Base-by-base conservation (phyloP, 2,329 filamentous ascomycete species). In the Exophiala viscosa region DNA sequence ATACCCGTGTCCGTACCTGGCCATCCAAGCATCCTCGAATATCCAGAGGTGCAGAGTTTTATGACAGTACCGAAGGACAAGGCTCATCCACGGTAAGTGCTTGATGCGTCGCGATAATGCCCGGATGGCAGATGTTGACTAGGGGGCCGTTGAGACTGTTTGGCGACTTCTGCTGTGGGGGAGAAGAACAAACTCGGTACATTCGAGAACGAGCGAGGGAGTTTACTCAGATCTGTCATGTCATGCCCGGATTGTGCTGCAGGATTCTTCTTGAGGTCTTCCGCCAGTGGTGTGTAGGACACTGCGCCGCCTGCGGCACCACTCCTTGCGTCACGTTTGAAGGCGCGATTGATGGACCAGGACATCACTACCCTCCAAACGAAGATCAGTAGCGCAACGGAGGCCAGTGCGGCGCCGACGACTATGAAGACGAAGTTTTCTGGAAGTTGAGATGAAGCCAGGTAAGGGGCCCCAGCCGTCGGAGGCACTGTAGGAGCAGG, bases 351-450 rank as follows among this genome's bases (percentile, higher is more conserved):
- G 53, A 99, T 82, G 38, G 92, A 87, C 80, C 90, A 95, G 55
- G 88, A 90, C 54, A 96, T 84, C 50, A 96, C 80, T 45, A 80
- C 85, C 55, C 92, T 88, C 93, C 93, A 99, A 52, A 87, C 78
- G 10, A 99, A 78, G 40, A 97, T 82, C n/a, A 84, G 84, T 7
- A 90, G 75, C 9, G 84, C 89, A 59, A 96, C 82, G 60, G 90
- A 86, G 13, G 89, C 93, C 5, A 99, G 81, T 23, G 90, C 86
- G 20, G 90, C 87, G 41, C 93, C 93, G 1, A 97, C 93, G 17
- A 85, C 87, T 64, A 99, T 99, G 74, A 99, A 99, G 54, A 99
- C 87, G 3, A 92, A 96, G 49, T 93, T 93, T 65, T 97, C 88
- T 2, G 93, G 93, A 9, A 91, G 77, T 48, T 73, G 85, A 1